A percentile compares a stretch with the other conserved stretches of the same genome.
These are phyloP conservation scores for Schizosaccharomyces versatilis DNA, from an alignment of 1,139 yeast species.

Conservation along the genomic window DNA sequence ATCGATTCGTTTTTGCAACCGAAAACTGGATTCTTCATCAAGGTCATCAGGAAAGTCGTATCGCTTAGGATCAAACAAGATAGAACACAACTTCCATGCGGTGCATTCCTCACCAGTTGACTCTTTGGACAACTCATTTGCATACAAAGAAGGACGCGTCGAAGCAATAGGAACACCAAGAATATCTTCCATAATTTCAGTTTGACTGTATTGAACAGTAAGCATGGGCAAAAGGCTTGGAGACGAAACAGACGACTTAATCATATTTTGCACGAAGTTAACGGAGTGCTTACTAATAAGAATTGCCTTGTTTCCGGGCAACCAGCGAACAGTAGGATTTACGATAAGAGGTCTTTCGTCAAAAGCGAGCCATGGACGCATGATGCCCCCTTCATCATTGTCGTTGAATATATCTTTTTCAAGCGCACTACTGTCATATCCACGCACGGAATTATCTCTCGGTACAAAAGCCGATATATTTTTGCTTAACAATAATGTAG, in stretches of 20 bases:
- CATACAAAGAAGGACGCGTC: conserved; percentile 4
- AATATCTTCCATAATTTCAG: conserved; percentile 1
- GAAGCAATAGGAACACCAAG: conserved; percentile 5
- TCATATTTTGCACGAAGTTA: neutral
- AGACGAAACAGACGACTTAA: neutral
- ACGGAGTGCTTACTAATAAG: neutral
- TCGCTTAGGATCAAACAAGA: conserved; percentile 31
- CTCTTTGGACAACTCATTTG: neutral
- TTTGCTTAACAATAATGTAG: too few relatives aligned
- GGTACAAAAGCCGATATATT: too few relatives aligned
- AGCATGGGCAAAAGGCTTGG: neutral
- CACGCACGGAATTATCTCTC: too few relatives aligned
- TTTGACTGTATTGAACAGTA: conserved; percentile 3
- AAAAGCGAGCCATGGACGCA: neutral
- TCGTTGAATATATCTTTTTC: neutral
- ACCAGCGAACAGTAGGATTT: neutral
- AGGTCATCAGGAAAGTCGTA: conserved; percentile 15
- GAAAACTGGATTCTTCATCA: conserved; percentile 6
- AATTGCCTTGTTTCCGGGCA: neutral
- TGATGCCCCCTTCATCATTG: neutral
- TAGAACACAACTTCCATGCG: conserved; percentile 33
- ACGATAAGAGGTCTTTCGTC: neutral
- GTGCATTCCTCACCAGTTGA: conserved; percentile 4
- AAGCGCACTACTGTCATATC: too few relatives aligned
- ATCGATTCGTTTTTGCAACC: conserved; percentile 9